Evolutionary conservation across 129 eudicot species (phyloP).

Genomic region (Ambrosia artemisiifolia): DNA sequence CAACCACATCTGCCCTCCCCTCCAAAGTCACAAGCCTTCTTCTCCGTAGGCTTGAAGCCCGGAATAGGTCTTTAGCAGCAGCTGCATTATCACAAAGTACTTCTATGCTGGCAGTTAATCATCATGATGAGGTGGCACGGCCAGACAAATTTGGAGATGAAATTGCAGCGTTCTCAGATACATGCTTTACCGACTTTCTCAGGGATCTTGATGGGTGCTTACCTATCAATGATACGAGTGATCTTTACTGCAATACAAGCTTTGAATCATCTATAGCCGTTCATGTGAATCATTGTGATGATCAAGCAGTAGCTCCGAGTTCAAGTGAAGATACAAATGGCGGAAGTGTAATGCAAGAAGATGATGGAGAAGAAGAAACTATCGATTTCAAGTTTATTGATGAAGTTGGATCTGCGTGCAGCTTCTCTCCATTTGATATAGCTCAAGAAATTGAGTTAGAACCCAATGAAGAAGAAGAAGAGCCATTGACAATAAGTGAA

Average conservation of each 20-base stretch:
- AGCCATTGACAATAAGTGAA: constrained; percentile 55
- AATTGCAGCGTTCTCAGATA: constrained; percentile 34
- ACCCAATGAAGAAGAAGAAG: constrained; percentile 32
- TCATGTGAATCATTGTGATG: constrained; percentile 17
- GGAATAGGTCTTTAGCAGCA: constrained; percentile 44
- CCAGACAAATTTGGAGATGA: constrained; percentile 23
- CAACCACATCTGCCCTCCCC: constrained; percentile 62
- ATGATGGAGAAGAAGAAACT: constrained; percentile 33
- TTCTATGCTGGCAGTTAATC: constrained; percentile 5
- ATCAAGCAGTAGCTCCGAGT: constrained; percentile 10
- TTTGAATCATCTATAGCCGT: constrained; percentile 25
- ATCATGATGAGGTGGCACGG: constrained; percentile 24
- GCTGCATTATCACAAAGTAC: constrained; percentile 14
- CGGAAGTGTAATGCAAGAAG: constrained; percentile 38
- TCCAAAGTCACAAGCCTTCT: constrained; percentile 66
- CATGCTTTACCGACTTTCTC: constrained; percentile 50
- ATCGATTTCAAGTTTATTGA: constrained; percentile 59
- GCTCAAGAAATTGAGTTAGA: constrained; percentile 46
- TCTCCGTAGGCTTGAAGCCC: constrained; percentile 61
- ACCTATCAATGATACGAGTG: constrained; percentile 22
- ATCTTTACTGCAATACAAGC: constrained; percentile 15
- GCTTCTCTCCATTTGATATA: constrained; percentile 58
- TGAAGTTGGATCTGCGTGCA: constrained; percentile 40
- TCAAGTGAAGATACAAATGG: constrained; percentile 30
- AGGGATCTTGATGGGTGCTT: constrained; percentile 42